Conservation (phyloP, 2,329 filamentous ascomycete species). For the Fusarium anthophilum region DNA sequence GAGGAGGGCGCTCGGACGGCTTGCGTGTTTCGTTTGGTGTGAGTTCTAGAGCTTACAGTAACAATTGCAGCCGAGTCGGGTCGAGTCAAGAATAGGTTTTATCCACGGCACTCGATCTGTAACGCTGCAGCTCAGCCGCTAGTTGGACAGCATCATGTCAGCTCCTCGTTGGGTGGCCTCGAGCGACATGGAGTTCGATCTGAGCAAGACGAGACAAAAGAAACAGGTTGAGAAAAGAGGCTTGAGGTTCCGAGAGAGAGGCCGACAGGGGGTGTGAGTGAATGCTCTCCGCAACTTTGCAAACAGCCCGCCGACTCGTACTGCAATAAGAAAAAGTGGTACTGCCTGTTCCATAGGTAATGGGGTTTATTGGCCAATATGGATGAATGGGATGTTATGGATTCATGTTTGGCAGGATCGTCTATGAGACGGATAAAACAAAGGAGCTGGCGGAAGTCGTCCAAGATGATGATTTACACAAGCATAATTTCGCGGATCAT, state of each 20-base stretch:
- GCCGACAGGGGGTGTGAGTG: constrained; percentile 17
- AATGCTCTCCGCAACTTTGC: neutral
- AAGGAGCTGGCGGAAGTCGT: neutral
- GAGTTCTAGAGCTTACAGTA: neutral
- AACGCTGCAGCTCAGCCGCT: constrained; percentile 28
- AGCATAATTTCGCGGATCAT: constrained; percentile 18
- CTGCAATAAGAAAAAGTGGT: constrained; percentile 19
- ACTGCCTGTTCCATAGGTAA: neutral
- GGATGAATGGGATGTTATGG: neutral
- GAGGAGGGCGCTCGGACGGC: constrained; percentile 26
- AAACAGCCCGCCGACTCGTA: constrained; percentile 3
- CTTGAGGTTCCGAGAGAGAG: constrained; percentile 19
- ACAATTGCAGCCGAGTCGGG: neutral
- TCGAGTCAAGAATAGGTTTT: neutral
- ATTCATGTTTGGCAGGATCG: neutral
- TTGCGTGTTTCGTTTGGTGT: constrained; percentile 26
- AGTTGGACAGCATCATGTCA: constrained; percentile 32
- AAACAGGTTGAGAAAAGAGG: constrained; percentile 5
- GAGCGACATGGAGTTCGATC: constrained; percentile 10
- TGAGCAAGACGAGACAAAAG: constrained; percentile 8
- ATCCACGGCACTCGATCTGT: neutral
- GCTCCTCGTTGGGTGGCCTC: constrained; percentile 15
- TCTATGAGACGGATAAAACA: neutral
- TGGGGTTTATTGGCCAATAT: neutral
- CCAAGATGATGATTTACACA: constrained; percentile 27